Evolutionary conservation across 1,139 yeast species (phyloP).

Genomic region (Kurtzmaniella quercitrusa): DNA sequence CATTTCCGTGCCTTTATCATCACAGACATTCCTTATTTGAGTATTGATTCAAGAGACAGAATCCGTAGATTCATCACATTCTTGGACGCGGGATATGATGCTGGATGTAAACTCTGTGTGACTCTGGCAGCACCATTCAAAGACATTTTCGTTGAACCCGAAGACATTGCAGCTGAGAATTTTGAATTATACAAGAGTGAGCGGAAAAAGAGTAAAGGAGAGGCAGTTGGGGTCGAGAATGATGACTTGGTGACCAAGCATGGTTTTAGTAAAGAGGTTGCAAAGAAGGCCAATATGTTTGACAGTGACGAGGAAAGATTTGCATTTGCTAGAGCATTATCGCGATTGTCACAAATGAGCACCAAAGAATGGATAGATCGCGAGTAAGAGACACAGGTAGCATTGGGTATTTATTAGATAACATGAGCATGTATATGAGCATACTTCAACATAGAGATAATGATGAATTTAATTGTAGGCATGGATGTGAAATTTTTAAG

Average conservation of each 20-base stretch:
- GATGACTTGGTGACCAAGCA: conserved; percentile 66
- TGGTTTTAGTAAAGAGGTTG: conserved; percentile 70
- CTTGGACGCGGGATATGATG: conserved; percentile 91
- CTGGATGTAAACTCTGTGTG: conserved; percentile 80
- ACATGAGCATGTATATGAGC: background rate
- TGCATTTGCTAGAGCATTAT: conserved; percentile 93
- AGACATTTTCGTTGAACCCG: conserved; percentile 83
- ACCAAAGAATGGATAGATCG: conserved; percentile 83
- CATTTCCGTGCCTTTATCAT: conserved; percentile 73
- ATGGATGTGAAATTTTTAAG: too few species aligned
- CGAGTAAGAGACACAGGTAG: background rate
- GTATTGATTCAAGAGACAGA: conserved; percentile 73
- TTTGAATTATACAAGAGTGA: conserved; percentile 40
- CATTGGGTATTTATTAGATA: conserved; percentile 3
- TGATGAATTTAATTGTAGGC: too few species aligned
- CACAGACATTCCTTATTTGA: conserved; percentile 86
- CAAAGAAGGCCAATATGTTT: conserved; percentile 79
- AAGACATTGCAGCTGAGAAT: conserved; percentile 53
- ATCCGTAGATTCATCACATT: conserved; percentile 91
- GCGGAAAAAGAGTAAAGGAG: conserved; percentile 28
- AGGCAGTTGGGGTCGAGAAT: conserved; percentile 29
- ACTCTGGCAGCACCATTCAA: conserved; percentile 85
- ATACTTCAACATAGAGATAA: too few species aligned
- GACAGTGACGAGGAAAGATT: conserved; percentile 88
- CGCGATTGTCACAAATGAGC: conserved; percentile 90